phyloP scores from a whole-genome alignment of 1,139 yeast genomes.

The Geotrichum reessii region DNA sequence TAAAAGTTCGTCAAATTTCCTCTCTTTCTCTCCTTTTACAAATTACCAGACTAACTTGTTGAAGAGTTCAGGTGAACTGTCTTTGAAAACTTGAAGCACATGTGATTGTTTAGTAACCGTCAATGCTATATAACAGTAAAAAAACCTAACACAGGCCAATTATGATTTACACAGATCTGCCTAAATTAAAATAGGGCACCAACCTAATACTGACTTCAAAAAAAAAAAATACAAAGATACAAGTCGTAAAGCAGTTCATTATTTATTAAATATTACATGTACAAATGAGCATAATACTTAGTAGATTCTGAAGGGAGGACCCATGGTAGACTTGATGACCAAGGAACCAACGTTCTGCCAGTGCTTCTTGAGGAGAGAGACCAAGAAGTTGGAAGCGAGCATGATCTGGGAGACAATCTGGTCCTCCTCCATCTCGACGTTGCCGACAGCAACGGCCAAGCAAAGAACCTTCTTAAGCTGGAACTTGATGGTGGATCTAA shows the following conservation, averaged over 20 bases:
- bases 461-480: constrained; percentile 92
- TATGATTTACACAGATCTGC: too few relatives aligned
- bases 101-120: too few relatives aligned
- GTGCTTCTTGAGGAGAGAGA: constrained; percentile 99
- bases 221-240: not conserved
- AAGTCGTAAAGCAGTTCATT: not conserved
- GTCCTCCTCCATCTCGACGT: constrained; percentile 99
- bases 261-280: not conserved
- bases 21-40: too few relatives aligned
- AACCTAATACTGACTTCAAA: too few relatives aligned
- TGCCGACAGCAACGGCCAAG: constrained; percentile 94
- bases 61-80: too few relatives aligned
- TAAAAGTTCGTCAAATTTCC: too few relatives aligned
- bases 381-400: constrained; percentile 99
- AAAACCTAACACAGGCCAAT: too few relatives aligned
- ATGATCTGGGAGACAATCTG: constrained; percentile 94
- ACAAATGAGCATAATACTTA: constrained; percentile 41
- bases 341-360: constrained; percentile 99
- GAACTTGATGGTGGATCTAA: constrained; percentile 99
- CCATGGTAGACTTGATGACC: constrained; percentile 99
- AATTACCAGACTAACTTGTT: too few relatives aligned
- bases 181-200: too few relatives aligned
- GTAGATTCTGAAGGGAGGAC: constrained; percentile 99
- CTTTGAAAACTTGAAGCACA: too few relatives aligned
- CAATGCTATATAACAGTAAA: too few relatives aligned